phyloP scores from a whole-genome alignment of 345 rosid genomes.

The Trapa bicornis region DNA sequence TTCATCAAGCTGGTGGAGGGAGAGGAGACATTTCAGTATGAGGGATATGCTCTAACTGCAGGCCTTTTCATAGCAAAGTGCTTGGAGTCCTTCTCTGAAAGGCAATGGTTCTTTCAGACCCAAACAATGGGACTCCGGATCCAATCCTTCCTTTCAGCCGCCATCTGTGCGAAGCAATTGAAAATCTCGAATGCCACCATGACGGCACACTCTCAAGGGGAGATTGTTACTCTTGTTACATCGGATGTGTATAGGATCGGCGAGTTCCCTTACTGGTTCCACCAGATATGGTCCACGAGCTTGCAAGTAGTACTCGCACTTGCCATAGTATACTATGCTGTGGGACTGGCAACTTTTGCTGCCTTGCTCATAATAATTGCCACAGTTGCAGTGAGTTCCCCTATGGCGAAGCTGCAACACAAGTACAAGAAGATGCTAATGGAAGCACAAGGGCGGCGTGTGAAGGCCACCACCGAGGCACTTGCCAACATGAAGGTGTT shows the following conservation, averaged over 20 bases:
- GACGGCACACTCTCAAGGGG: conserved; percentile 25
- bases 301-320: conserved; percentile 34
- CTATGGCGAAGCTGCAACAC: conserved; percentile 26
- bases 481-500: conserved; percentile 39
- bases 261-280: conserved; percentile 38
- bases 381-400: conserved; percentile 23
- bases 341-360: conserved; percentile 35
- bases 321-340: conserved; percentile 23
- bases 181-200: conserved; percentile 25
- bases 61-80: conserved; percentile 30
- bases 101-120: conserved; percentile 39
- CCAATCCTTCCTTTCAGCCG: conserved; percentile 36
- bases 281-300: conserved; percentile 34
- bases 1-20: conserved; percentile 31
- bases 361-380: conserved; percentile 24
- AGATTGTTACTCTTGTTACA: conserved; percentile 30
- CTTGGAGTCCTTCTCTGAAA: conserved; percentile 36
- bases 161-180: conserved; percentile 37
- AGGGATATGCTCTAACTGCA: conserved; percentile 24
- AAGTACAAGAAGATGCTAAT: conserved; percentile 29
- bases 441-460: conserved; percentile 27
- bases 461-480: conserved; percentile 28
- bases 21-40: conserved; percentile 15
- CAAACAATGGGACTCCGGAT: conserved; percentile 30
- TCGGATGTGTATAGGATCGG: conserved; percentile 38